Base-by-base conservation (phyloP, 345 rosid species). In the Laguncularia racemosa region DNA sequence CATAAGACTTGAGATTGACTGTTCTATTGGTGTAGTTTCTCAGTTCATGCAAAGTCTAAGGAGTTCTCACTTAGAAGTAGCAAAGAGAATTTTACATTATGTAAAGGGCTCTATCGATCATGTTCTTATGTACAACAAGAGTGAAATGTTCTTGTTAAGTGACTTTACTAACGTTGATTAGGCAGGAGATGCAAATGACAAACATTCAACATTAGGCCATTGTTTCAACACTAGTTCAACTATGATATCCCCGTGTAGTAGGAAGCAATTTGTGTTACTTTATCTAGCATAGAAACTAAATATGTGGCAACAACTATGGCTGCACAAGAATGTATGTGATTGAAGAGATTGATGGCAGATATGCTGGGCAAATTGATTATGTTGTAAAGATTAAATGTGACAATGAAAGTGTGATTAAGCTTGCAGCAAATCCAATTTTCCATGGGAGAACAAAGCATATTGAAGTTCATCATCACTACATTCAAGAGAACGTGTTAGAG, bases 1-100 rank as follows among this genome's bases (percentile, higher is more conserved):
- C 4, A 33, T 10, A 33, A 33, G 40, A 33, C 40, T 7, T 33
- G 6, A 33, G 9, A 33, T 33, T 33, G 11, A 1, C 14, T 16
- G 53, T 12, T 58, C 14, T 8, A 40, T 59, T 18, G 48, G 59
- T 40, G 44, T 59, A 11, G 16, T 59, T 16, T 66, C 59, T 5
- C 48, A 65, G 15, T 65, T 23, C 18, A 58, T 58, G 50, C 50
- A 65, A 51, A 16, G 10, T 44, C 58, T 50, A 18, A 20, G 20
- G 16, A 19, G 16, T 52, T n/a, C 38, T 15, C 55, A 59, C 16
- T 23, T 23, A 15, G 48, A 55, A 16, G 55, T 17, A 2, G 56
- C 38, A 1, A 50, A 38, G n/a, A 19, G 61, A 16, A 21, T 64
- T 13, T 2, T 57, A 33, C 44, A 40, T 5, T 60, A 60, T 23